phyloP scores from a whole-genome alignment of 2,329 filamentous ascomycete species.

The Neopestalotiopsis sp. region DNA sequence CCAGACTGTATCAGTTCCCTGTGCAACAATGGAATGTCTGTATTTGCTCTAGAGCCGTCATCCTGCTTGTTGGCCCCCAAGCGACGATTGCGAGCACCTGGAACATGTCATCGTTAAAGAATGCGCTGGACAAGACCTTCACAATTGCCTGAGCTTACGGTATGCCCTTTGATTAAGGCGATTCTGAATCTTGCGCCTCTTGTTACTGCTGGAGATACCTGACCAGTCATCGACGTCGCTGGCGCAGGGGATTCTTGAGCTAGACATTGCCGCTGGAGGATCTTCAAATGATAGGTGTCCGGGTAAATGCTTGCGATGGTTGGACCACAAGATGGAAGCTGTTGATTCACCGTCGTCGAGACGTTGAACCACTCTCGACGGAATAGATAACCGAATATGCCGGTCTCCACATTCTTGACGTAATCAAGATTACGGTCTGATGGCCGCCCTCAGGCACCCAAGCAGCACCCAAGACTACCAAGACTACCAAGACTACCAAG shows the following conservation, averaged over 20 bases:
- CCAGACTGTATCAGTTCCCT: background rate
- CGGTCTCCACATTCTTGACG: too few species aligned
- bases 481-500: too few species aligned
- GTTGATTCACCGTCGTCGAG: too few species aligned
- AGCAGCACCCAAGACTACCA: too few species aligned
- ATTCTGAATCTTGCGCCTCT: constrained; percentile 30
- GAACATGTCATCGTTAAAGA: background rate
- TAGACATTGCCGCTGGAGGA: background rate
- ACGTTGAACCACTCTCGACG: too few species aligned
- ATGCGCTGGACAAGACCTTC: background rate
- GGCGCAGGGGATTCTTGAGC: background rate
- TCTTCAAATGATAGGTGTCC: too few species aligned
- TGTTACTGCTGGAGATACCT: constrained; percentile 25
- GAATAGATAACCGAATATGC: too few species aligned
- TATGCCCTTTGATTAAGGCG: constrained; percentile 28
- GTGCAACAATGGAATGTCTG: background rate
- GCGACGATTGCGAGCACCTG: background rate
- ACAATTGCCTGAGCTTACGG: constrained; percentile 14
- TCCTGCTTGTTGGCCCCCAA: background rate
- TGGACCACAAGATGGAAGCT: too few species aligned
- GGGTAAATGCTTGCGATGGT: too few species aligned
- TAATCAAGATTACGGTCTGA: too few species aligned
- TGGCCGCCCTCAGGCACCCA: too few species aligned
- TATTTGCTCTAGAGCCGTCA: background rate
- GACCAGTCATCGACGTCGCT: constrained; percentile 29